A percentile compares a stretch with the other conserved stretches of the same genome.
phyloP scores from a whole-genome alignment of 345 rosid genomes.

The Populus ilicifolia region DNA sequence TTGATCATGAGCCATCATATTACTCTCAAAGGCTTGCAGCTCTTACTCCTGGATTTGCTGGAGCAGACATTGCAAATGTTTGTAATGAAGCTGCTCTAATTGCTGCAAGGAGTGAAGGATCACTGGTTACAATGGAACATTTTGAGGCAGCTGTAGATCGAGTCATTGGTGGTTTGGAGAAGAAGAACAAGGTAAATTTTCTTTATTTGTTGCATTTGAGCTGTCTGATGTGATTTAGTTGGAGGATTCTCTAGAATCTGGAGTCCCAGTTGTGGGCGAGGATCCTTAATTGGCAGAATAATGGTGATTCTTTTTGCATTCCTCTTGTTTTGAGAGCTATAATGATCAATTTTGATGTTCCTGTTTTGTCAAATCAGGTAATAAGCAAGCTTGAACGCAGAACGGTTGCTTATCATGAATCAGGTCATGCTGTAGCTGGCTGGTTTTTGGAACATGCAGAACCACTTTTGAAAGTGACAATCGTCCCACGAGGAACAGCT shows the following conservation, averaged over 20 bases:
- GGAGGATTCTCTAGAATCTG: not conserved
- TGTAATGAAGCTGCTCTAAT: slow-evolving; percentile 97
- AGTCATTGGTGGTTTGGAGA: slow-evolving; percentile 94
- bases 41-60: slow-evolving; percentile 93
- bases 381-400: slow-evolving; percentile 76
- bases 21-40: slow-evolving; percentile 89
- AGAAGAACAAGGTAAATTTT: slow-evolving; percentile 65
- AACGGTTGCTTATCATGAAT: slow-evolving; percentile 88
- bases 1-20: slow-evolving; percentile 67
- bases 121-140: slow-evolving; percentile 60
- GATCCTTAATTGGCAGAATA: not conserved
- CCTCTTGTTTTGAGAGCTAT: not conserved
- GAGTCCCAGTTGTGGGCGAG: not conserved
- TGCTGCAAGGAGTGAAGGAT: slow-evolving; percentile 65
- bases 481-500: slow-evolving; percentile 93
- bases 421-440: slow-evolving; percentile 88
- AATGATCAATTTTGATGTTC: not conserved
- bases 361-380: slow-evolving; percentile 35
- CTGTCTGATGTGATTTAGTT: not conserved
- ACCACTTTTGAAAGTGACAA: slow-evolving; percentile 85
- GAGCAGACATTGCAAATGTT: slow-evolving; percentile 94
- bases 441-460: slow-evolving; percentile 96
- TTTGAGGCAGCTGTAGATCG: slow-evolving; percentile 94
- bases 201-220: not conserved
- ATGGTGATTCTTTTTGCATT: not conserved